Conservation (phyloP, 495 filamentous ascomycete genomes). For the Clohesyomyces aquaticus region DNA sequence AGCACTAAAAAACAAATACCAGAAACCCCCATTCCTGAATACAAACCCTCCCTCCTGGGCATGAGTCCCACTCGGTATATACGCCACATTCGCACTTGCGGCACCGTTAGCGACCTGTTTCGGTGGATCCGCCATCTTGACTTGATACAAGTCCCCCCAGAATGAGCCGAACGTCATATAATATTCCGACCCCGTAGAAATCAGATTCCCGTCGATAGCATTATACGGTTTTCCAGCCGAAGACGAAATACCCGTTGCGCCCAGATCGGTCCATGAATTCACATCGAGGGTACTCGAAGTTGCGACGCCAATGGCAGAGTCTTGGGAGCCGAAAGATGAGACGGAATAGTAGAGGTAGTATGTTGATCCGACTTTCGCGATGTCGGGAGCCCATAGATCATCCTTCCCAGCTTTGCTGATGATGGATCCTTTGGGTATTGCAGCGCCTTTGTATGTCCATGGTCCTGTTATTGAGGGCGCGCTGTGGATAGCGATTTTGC, state of each 20-base stretch:
- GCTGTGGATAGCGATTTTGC: constrained; percentile 61
- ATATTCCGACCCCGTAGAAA: constrained; percentile 52
- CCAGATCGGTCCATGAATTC: constrained; percentile 65
- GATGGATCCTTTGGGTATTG: constrained; percentile 59
- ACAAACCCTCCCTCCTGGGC: constrained; percentile 63
- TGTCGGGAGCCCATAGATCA: constrained; percentile 72
- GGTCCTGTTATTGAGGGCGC: constrained; percentile 63
- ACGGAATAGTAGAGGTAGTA: constrained; percentile 79
- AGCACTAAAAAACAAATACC: constrained; percentile 68
- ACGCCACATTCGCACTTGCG: constrained; percentile 57
- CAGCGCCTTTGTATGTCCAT: constrained; percentile 64
- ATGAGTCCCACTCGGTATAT: constrained; percentile 56
- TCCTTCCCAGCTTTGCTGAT: constrained; percentile 59
- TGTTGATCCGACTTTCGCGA: constrained; percentile 55
- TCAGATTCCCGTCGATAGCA: constrained; percentile 70
- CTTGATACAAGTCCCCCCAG: constrained; percentile 70
- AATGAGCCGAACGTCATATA: constrained; percentile 71
- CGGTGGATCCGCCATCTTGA: constrained; percentile 53
- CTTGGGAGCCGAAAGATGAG: constrained; percentile 64
- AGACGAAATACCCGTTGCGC: constrained; percentile 56
- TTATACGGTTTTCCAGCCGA: constrained; percentile 59
- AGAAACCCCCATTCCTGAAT: constrained; percentile 60
- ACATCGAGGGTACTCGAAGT: constrained; percentile 63
- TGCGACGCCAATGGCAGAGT: constrained; percentile 69
- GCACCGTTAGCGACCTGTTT: constrained; percentile 46